Evolutionary conservation across 805 yeast genomes (phyloP).

Genomic region (Hanseniaspora meyeri): DNA sequence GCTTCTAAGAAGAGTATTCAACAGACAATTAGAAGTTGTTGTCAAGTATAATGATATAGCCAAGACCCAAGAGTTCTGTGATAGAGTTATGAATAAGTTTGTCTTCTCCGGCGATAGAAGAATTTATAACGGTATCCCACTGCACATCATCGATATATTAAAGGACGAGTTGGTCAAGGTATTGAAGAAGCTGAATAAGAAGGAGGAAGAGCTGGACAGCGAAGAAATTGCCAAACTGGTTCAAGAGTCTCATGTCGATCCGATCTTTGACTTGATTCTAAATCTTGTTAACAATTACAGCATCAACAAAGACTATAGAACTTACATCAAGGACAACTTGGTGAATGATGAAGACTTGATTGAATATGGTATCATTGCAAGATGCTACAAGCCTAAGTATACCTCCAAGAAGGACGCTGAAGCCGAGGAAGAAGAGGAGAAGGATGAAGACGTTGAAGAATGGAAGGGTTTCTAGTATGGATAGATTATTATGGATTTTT

Average conservation of each 20-base stretch:
- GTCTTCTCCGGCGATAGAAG: constrained; percentile 49
- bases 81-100: constrained; percentile 31
- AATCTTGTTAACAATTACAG: constrained; percentile 36
- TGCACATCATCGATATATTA: constrained; percentile 73
- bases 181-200: constrained; percentile 36
- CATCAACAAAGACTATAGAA: constrained; percentile 51
- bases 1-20: constrained; percentile 63
- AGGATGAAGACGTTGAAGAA: constrained; percentile 24
- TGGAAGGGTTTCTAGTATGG: constrained; percentile 30
- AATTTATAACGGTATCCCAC: constrained; percentile 63
- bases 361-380: constrained; percentile 45
- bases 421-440: constrained; percentile 21
- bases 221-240: constrained; percentile 31
- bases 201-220: constrained; percentile 35
- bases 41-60: constrained; percentile 27
- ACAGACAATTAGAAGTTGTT: constrained; percentile 50
- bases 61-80: constrained; percentile 36
- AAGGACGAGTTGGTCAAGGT: constrained; percentile 72
- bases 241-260: constrained; percentile 39
- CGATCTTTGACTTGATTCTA: constrained; percentile 49
- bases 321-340: constrained; percentile 53
- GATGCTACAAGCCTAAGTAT: constrained; percentile 7
- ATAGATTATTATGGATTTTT: constrained; percentile 8
- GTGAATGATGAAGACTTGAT: constrained; percentile 49
- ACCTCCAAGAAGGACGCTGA: constrained; percentile 10